Evolutionary conservation across 441 rosid species (phyloP).

Genomic region (Croton setiger): DNA sequence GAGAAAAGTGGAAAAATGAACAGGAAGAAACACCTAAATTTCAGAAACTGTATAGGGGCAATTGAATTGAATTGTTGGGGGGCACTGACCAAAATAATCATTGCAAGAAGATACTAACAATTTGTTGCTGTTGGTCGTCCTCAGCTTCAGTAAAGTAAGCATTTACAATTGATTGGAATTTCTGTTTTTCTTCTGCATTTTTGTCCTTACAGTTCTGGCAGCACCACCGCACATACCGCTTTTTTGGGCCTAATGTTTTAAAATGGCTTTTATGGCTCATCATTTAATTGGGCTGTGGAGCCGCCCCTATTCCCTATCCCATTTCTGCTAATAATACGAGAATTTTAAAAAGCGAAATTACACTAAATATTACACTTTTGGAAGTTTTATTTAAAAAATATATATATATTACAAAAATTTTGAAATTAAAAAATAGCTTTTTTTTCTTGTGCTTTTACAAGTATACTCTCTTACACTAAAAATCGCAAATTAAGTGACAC

Average conservation of each 20-base stretch:
- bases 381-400: too few relatives aligned
- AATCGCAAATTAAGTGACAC: too few relatives aligned
- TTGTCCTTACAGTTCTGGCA: neutral
- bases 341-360: too few relatives aligned
- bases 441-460: too few relatives aligned
- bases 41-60: constrained; percentile 17
- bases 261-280: neutral
- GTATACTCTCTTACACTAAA: too few relatives aligned
- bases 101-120: neutral
- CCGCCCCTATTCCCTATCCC: neutral
- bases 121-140: neutral
- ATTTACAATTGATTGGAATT: neutral
- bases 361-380: too few relatives aligned
- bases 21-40: neutral
- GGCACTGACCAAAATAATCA: constrained; percentile 11
- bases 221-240: neutral
- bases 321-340: too few relatives aligned
- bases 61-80: neutral
- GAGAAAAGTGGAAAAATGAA: constrained; percentile 5
- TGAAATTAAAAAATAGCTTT: too few relatives aligned
- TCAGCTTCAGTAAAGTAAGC: neutral
- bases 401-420: too few relatives aligned
- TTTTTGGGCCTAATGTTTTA: constrained; percentile 7
- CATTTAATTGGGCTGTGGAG: constrained; percentile 14
- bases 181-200: neutral